These are phyloP conservation scores for Ustilago hordei DNA, from an alignment of 1,284 basidiomycete species.

Conservation along the genomic window DNA sequence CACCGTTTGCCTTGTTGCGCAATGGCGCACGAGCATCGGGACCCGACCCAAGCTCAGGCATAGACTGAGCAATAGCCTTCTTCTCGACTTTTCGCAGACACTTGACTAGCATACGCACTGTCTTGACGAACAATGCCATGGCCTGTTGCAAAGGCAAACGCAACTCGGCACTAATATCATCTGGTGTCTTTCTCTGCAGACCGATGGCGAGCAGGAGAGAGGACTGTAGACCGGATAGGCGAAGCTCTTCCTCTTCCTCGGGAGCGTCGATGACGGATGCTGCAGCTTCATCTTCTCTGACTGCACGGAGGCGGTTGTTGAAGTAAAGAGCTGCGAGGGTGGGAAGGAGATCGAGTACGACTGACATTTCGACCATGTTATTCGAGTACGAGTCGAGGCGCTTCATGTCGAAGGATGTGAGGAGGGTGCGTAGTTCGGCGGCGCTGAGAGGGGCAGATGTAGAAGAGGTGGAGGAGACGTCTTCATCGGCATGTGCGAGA, in stretches of 20 bases:
- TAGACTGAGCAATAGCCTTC: slow-evolving; percentile 51
- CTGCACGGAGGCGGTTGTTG: slow-evolving; percentile 71
- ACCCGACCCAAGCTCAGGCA: slow-evolving; percentile 39
- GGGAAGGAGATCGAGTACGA: slow-evolving; percentile 91
- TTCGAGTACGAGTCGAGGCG: slow-evolving; percentile 94
- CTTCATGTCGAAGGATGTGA: slow-evolving; percentile 95
- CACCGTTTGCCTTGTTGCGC: slow-evolving; percentile 23
- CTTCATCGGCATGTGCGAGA: slow-evolving; percentile 30
- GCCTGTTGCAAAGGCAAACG: slow-evolving; percentile 86
- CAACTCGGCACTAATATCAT: slow-evolving; percentile 75
- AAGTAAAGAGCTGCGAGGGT: slow-evolving; percentile 85
- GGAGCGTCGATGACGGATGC: slow-evolving; percentile 42
- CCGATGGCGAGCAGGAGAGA: slow-evolving; percentile 77
- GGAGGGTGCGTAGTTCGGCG: slow-evolving; percentile 78
- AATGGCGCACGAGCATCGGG: slow-evolving; percentile 27
- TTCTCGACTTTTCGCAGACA: slow-evolving; percentile 84
- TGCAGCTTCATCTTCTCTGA: slow-evolving; percentile 55
- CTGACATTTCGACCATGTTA: slow-evolving; percentile 95
- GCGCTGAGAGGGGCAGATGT: slow-evolving; percentile 68
- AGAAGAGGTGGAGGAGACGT: slow-evolving; percentile 14
- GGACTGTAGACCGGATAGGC: slow-evolving; percentile 59
- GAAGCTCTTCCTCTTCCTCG: slow-evolving; percentile 51
- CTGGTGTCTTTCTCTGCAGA: slow-evolving; percentile 88
- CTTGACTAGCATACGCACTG: slow-evolving; percentile 86
- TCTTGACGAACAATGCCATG: slow-evolving; percentile 90